Evolutionary conservation across 208 protist genomes (phyloP), one percentile per base, ranked within the genome.

Genomic region (Porcisia hertigi): DNA sequence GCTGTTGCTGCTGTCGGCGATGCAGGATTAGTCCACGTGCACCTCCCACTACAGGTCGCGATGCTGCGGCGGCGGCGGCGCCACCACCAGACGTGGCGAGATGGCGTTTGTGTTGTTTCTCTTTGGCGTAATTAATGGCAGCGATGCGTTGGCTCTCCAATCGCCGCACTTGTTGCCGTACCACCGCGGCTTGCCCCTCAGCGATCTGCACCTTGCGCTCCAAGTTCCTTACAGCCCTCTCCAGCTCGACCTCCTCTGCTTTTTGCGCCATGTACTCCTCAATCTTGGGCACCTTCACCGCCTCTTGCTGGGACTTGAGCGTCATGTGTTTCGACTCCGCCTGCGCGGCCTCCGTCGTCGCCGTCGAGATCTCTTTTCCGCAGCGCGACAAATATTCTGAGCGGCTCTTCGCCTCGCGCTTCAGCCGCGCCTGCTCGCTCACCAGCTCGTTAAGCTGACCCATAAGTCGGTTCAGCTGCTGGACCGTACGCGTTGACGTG

Each of bases 261-360:
- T 98, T 98, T 71, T 98, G 94, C 30, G 95, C 87, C 47, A 99
- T 95, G 72, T 99, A 99, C 60, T 98, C 90, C 58, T 98, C 89
- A 60, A 98, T 96, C 73, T 98, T 93, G 11, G 97, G 97, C 49
- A 98, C 97, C 63, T 93, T 92, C 5, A 97, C 91, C 12, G 89
- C 86, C 69, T 97, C 95, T 59, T 97, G 92, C 76, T 97, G 93
- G 11, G 89, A 67, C 53, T 91, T 88, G 58, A 98, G 84, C 23
- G 83, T 62, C 1, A 77, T 62, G 72, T 98, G 94, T 71, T 92
- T 94, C 47, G 80, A 67, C 77, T 95, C 84, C 8, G 92, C 93
- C 54, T 75, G 69, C 58, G 85, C 74, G 25, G 89, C 93, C 67
- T 97, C 94, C n/a, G 79, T 74, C 3, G 85, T 73, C 1, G 97